Conservation (phyloP, 352 stramenopile species). For the Elongisporangium undulatum region DNA sequence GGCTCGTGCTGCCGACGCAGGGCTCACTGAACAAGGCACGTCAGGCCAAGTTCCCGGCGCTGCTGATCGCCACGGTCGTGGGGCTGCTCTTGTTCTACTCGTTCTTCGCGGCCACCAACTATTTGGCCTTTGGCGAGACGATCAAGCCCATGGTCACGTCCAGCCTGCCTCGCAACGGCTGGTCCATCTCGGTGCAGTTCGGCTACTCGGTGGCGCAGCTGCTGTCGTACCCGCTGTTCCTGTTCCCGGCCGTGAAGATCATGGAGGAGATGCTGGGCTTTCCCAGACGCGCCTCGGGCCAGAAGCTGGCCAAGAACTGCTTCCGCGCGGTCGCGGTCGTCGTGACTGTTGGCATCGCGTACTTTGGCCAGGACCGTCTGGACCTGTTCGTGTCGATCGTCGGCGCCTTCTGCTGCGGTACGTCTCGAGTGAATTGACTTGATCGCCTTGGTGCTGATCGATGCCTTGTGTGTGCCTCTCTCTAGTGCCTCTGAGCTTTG, state of each 20-base stretch:
- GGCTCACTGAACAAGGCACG: slow-evolving; percentile 53
- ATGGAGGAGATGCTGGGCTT: slow-evolving; percentile 83
- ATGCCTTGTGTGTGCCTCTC: slow-evolving; percentile 6
- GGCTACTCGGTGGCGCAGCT: slow-evolving; percentile 72
- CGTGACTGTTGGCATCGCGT: slow-evolving; percentile 58
- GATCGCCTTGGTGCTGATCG: background rate
- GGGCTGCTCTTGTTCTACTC: slow-evolving; percentile 79
- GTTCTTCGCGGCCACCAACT: slow-evolving; percentile 78
- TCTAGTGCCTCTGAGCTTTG: slow-evolving; percentile 72
- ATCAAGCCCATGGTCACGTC: slow-evolving; percentile 72
- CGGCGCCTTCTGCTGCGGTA: slow-evolving; percentile 77
- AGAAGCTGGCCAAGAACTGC: slow-evolving; percentile 73
- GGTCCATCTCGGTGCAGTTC: slow-evolving; percentile 74
- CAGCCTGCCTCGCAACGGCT: slow-evolving; percentile 64
- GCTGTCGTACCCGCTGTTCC: slow-evolving; percentile 75
- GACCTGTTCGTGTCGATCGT: slow-evolving; percentile 83
- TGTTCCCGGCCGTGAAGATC: slow-evolving; percentile 81
- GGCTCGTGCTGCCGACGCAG: slow-evolving; percentile 72
- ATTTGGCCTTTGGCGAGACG: slow-evolving; percentile 60
- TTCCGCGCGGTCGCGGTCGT: slow-evolving; percentile 67
- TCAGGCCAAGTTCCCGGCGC: slow-evolving; percentile 55
- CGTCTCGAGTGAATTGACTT: slow-evolving; percentile 11
- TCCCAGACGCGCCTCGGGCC: slow-evolving; percentile 47
- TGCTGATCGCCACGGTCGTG: slow-evolving; percentile 60
- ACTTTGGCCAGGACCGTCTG: slow-evolving; percentile 70